Evolutionary conservation across 2,329 filamentous ascomycete genomes (phyloP).

Genomic region (Ceratocystis colombiana): DNA sequence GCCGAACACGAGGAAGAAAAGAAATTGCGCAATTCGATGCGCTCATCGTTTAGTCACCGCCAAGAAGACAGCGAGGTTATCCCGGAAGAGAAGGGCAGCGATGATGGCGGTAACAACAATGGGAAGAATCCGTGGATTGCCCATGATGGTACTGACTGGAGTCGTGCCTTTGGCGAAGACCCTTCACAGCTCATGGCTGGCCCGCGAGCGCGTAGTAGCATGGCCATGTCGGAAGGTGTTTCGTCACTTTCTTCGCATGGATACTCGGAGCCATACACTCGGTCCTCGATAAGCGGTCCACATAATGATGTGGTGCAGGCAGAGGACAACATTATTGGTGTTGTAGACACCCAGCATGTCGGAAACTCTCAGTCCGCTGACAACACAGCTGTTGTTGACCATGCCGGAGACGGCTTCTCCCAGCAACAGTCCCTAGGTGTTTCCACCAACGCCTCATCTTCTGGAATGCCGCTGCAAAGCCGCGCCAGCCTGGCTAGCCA

Average conservation of each 20-base stretch:
- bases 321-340: not conserved
- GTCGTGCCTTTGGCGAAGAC: constrained; percentile 71
- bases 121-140: constrained; percentile 55
- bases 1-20: constrained; percentile 35
- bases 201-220: constrained; percentile 19
- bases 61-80: constrained; percentile 5
- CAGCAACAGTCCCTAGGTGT: not conserved
- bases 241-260: constrained; percentile 21
- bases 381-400: not conserved
- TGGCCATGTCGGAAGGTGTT: not conserved
- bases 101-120: constrained; percentile 42
- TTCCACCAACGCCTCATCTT: not conserved
- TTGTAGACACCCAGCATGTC: not conserved
- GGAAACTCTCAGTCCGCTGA: not conserved
- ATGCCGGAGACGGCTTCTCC: not conserved
- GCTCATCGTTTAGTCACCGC: constrained; percentile 12
- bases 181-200: constrained; percentile 44
- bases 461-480: not conserved
- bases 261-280: constrained; percentile 18
- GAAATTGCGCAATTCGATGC: constrained; percentile 15
- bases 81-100: constrained; percentile 18
- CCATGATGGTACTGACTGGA: constrained; percentile 77
- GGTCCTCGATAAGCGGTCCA: constrained; percentile 14
- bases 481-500: not conserved
- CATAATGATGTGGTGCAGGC: not conserved